Evolutionary conservation across 495 filamentous ascomycete genomes (phyloP), one percentile per base, ranked within the genome.

Genomic region (Podospora pseudocomata): DNA sequence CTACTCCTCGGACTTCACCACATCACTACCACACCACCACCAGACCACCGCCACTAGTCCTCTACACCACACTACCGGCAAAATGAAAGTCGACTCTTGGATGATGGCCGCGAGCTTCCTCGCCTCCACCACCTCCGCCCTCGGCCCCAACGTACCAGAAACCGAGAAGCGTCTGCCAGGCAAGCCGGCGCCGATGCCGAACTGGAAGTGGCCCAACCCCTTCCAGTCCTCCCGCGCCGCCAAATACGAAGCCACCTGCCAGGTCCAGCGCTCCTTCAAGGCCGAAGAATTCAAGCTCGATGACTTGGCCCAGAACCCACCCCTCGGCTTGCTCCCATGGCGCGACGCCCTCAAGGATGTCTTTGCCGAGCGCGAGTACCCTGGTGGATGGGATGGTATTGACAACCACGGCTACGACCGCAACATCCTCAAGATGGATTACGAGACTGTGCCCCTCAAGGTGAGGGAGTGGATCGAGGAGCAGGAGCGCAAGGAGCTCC

Each of bases 401-500:
- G 78, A 80, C 67, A 75, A 74, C 2, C 78, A 80, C 72, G 72
- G 72, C 44, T 76, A 79, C 69, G 77, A 79, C 64, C 73, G 78
- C 32, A 65, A 69, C 27, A 56, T 80, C 62, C 68, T 80, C 28
- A 69, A 65, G 65, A 80, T 80, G 78, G 70, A 70, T 19, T 80
- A 80, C 68, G 62, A 55, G 11, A 67, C 72, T 2, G 49, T 80
- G 18, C 78, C 78, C 23, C 16, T 79, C 26, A 30, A 28, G 20
- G 75, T 79, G 65, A 67, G 75, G 54, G 72, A 76, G 71, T 80
- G 78, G 78, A 80, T 80, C 61, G 78, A 80, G 72, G 72, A 75
- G 63, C 72, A 75, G 66, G 77, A 77, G 60, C 69, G 74, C 7
- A 69, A 54, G 13, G 55, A 67, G n/a, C 70, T 69, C 2, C 23